A percentile compares a stretch with the other conserved stretches of the same genome.
phyloP scores from a whole-genome alignment of 1,284 basidiomycete species.

The Naganishia sp. region DNA sequence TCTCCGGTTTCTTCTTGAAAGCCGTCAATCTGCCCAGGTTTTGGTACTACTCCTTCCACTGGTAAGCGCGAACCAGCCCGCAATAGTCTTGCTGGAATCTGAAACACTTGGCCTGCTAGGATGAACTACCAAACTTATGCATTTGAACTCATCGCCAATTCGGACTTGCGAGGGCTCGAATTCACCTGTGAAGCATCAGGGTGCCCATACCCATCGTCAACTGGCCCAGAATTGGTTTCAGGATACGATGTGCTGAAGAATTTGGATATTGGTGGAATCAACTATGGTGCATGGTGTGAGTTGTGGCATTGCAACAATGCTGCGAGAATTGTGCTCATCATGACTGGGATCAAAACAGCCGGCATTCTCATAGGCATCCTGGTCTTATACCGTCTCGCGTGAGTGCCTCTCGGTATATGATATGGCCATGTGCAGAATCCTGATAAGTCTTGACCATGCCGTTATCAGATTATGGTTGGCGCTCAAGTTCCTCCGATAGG shows the following conservation, averaged over 20 bases:
- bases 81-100: not conserved
- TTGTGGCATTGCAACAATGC: not conserved
- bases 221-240: constrained; percentile 8
- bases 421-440: not conserved
- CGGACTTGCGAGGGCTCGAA: constrained; percentile 59
- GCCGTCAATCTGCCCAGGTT: constrained; percentile 61
- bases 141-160: constrained; percentile 55
- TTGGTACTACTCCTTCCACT: constrained; percentile 64
- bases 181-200: constrained; percentile 54
- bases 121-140: constrained; percentile 51
- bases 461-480: not conserved
- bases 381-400: constrained; percentile 25
- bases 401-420: not conserved
- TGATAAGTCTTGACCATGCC: not conserved
- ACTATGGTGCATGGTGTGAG: constrained; percentile 27
- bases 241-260: constrained; percentile 28
- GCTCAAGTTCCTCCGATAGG: constrained; percentile 1
- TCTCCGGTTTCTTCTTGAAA: constrained; percentile 57
- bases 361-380: constrained; percentile 26
- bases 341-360: constrained; percentile 2
- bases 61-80: constrained; percentile 24
- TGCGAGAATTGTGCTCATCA: not conserved
- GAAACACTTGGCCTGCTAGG: constrained; percentile 1
- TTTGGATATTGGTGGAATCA: constrained; percentile 26
- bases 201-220: constrained; percentile 27